Evolutionary conservation across 805 yeast genomes (phyloP), one percentile per base, ranked within the genome.

Genomic region (Nakazawaea ambrosiae): DNA sequence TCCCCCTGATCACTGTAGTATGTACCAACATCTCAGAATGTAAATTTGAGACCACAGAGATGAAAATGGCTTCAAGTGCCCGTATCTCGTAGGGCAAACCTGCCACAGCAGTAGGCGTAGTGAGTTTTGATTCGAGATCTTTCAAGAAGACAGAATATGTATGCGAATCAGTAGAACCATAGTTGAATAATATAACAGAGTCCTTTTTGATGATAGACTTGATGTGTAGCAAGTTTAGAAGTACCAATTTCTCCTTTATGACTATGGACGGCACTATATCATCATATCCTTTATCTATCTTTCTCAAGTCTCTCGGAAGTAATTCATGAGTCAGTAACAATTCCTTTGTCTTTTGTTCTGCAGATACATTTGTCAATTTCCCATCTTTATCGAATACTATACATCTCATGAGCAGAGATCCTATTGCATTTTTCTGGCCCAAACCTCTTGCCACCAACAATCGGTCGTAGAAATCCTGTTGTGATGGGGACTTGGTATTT

Each of bases 1-100:
- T 75, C 5, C 84, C 83, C 32, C 74, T 74, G 11, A 90, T 77
- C 5, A 84, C 81, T 0, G 83, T 81, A 6, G 78, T 73, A 47
- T 86, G 92, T 5, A 85, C 87, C 48, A 81, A 81, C 83, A 89
- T 78, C 53, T 92, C 98, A 1, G 89, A 79, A 33, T 81, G 80
- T 34, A 92, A 61, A 43, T 87, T 83, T 1, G 83, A 70, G 27
- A 87, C 70, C 2, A 86, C 95, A 36, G 84, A 80, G 22, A 86
- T 77, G 45, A 92, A 71, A 7, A 92, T 82, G 0, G 94, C 78
- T 51, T 92, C 98, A 27, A 92, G 54, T 0, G 97, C 98, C 33
- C 95, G 65, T 51, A 89, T 79, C 53, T 92, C 98, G 57, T 88
- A 92, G 0, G 96, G 90, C 15, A 87, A 62, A 2, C 58, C 48